Conservation (phyloP, 176 grass and related monocot genomes). For the Leersia perrieri region DNA sequence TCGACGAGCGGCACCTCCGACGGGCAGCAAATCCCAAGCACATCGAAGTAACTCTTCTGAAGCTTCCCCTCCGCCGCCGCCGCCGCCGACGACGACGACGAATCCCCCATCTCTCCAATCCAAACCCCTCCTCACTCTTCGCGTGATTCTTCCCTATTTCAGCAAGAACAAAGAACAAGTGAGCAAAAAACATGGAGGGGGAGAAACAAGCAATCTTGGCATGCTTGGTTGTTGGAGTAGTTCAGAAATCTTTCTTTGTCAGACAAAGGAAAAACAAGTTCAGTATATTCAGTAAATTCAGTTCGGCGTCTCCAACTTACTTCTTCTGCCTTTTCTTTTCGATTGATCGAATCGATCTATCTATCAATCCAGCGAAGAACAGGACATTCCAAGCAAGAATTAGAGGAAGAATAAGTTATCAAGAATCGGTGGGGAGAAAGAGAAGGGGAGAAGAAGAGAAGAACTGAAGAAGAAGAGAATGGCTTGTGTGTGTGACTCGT, state of each 20-base stretch:
- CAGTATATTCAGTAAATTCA: no score
- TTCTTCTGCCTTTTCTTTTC: no score
- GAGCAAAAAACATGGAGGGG: not conserved
- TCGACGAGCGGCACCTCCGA: conserved; percentile 83
- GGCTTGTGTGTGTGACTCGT: not conserved
- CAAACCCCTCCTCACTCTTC: not conserved
- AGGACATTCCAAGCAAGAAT: no score
- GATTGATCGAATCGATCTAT: no score
- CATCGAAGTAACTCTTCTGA: conserved; percentile 97
- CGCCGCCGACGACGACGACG: no score
- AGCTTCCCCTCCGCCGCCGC: not conserved
- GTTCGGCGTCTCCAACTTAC: not conserved
- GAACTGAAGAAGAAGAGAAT: not conserved
- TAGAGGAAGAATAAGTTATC: no score
- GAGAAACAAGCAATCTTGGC: not conserved
- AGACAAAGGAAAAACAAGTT: not conserved
- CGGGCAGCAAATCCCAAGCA: conserved; percentile 91
- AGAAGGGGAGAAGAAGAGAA: no score
- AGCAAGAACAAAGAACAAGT: not conserved
- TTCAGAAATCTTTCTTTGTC: not conserved
- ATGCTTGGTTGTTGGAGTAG: not conserved
- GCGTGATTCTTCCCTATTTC: no score
- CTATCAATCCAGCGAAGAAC: no score
- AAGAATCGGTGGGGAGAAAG: not conserved
- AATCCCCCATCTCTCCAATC: conserved; percentile 22